Conservation (phyloP, 164 flowering plant species). For the Vitis amurensis region DNA sequence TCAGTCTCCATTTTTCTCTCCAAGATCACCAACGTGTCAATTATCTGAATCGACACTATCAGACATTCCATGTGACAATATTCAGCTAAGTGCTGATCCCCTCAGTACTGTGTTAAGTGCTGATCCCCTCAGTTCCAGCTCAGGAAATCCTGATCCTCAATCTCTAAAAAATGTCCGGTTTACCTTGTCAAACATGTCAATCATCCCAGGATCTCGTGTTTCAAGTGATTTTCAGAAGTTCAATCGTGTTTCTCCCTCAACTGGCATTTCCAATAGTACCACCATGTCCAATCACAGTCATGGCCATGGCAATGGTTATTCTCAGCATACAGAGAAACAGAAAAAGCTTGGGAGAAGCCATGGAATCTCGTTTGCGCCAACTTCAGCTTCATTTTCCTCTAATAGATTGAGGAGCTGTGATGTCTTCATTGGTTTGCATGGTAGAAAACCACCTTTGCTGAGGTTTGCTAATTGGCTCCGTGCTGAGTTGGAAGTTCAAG, state of each 20-base stretch:
- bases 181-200: constrained; percentile 24
- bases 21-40: constrained; percentile 62
- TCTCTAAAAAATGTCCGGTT: constrained; percentile 23
- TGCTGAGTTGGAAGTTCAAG: constrained; percentile 86
- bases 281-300: constrained; percentile 35
- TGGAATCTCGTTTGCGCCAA: constrained; percentile 38
- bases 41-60: constrained; percentile 39
- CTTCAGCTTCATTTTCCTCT: constrained; percentile 47
- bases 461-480: constrained; percentile 88
- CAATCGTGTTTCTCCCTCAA: constrained; percentile 49
- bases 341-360: constrained; percentile 42
- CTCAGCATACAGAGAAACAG: constrained; percentile 36
- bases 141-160: constrained; percentile 31
- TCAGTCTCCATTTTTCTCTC: constrained; percentile 93
- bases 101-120: constrained; percentile 14
- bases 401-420: constrained; percentile 73
- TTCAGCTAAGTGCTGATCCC: constrained; percentile 21
- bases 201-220: constrained; percentile 26
- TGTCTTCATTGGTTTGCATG: constrained; percentile 85
- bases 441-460: constrained; percentile 70
- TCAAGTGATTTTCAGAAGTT: constrained; percentile 35
- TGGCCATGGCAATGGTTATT: constrained; percentile 31
- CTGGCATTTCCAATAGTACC: constrained; percentile 37
- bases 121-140: constrained; percentile 25
- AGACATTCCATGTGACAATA: constrained; percentile 35